Conservation (phyloP, 192 early-diverging fungal species). For the Coemansia umbellata region DNA sequence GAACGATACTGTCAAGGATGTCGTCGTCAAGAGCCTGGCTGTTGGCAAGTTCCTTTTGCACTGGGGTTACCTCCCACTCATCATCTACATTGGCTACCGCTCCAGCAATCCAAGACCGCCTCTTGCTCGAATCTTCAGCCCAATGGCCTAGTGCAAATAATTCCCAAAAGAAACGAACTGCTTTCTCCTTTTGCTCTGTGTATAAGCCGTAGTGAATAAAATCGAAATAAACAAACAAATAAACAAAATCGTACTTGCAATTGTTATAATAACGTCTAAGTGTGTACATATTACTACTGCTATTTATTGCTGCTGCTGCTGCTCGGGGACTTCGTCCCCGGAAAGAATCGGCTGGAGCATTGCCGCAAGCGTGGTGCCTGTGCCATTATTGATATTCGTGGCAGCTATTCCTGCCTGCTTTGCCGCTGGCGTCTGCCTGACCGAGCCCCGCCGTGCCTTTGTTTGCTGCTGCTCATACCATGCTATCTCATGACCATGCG, state of each 20-base stretch:
- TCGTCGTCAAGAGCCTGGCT: slow-evolving; percentile 36
- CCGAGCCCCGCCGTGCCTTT: slow-evolving; percentile 4
- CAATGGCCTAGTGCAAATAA: slow-evolving; percentile 28
- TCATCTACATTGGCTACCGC: slow-evolving; percentile 46
- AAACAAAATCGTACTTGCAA: neutral
- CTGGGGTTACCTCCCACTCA: slow-evolving; percentile 50
- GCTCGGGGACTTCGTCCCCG: slow-evolving; percentile 3
- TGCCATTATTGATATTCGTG: neutral
- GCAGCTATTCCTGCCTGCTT: neutral
- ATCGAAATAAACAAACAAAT: neutral
- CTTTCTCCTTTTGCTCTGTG: too few relatives aligned
- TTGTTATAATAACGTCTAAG: neutral
- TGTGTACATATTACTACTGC: neutral
- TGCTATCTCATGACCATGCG: neutral
- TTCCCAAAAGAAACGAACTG: neutral
- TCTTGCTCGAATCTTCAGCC: slow-evolving; percentile 49
- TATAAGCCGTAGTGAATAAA: too few relatives aligned
- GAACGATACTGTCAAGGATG: slow-evolving; percentile 47
- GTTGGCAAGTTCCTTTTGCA: slow-evolving; percentile 37
- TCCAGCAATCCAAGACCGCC: slow-evolving; percentile 41
- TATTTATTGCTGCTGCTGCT: slow-evolving; percentile 3
- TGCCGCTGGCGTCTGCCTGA: slow-evolving; percentile 11
- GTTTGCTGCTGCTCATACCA: neutral
- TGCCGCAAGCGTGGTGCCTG: neutral
- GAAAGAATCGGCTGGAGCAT: slow-evolving; percentile 22